Percentiles rank a stretch among this genome's conserved stretches.
phyloP scores from a whole-genome alignment of 495 filamentous ascomycete genomes.

The Hypoxylon intermedium region DNA sequence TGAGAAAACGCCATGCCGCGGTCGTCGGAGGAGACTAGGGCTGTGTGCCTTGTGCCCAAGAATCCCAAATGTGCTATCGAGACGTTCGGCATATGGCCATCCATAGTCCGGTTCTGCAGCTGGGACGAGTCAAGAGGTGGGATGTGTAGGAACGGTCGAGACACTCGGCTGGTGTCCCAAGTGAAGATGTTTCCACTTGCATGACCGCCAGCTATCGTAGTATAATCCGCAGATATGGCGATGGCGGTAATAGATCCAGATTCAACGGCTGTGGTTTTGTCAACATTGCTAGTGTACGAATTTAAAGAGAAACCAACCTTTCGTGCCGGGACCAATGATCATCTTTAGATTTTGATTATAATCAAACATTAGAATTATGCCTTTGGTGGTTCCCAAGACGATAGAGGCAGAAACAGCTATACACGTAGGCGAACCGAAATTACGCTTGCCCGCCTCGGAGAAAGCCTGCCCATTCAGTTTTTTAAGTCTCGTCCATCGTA shows the following conservation, averaged over 20 bases:
- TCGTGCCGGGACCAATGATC: conserved; percentile 93
- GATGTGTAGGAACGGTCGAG: conserved; percentile 88
- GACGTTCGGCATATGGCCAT: conserved; percentile 82
- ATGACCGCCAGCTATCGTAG: conserved; percentile 89
- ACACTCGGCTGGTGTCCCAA: conserved; percentile 85
- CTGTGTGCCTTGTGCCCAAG: conserved; percentile 92
- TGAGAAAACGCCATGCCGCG: conserved; percentile 98
- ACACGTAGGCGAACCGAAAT: conserved; percentile 90
- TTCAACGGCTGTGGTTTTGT: conserved; percentile 72
- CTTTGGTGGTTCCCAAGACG: conserved; percentile 90
- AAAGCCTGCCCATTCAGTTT: conserved; percentile 89
- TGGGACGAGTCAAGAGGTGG: conserved; percentile 72
- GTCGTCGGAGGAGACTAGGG: conserved; percentile 96
- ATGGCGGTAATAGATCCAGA: conserved; percentile 86
- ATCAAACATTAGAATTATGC: conserved; percentile 93
- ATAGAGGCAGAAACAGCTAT: conserved; percentile 89
- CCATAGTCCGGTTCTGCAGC: conserved; percentile 67
- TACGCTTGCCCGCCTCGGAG: conserved; percentile 92
- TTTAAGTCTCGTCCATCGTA: conserved; percentile 92
- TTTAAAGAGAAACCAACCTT: conserved; percentile 65
- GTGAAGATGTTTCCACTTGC: conserved; percentile 92
- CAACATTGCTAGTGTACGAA: conserved; percentile 27
- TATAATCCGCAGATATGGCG: conserved; percentile 91
- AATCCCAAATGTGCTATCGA: conserved; percentile 90
- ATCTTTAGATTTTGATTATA: conserved; percentile 93